phyloP scores from a whole-genome alignment of 2,329 filamentous ascomycete species.

The Nemania serpens region DNA sequence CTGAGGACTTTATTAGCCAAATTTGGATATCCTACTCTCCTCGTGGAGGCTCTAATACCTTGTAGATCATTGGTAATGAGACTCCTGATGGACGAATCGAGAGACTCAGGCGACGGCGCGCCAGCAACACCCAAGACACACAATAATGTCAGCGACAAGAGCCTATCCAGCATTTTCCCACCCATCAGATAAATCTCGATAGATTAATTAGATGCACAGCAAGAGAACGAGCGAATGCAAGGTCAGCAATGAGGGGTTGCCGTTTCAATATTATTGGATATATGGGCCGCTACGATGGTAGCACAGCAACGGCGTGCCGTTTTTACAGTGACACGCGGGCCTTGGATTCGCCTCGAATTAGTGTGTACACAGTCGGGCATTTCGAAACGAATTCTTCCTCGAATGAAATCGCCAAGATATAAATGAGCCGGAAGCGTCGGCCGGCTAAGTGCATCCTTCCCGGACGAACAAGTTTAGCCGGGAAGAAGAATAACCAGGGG shows the following conservation, averaged over 20 bases:
- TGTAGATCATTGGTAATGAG: conserved; percentile 49
- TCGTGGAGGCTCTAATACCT: conserved; percentile 34
- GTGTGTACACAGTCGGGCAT: not conserved
- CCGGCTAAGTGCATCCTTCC: too few relatives aligned
- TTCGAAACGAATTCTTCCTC: not conserved
- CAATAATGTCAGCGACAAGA: conserved; percentile 19
- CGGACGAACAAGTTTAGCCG: too few relatives aligned
- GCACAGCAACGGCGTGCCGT: too few relatives aligned
- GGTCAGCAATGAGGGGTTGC: not conserved
- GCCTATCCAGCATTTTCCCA: not conserved
- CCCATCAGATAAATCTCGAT: not conserved
- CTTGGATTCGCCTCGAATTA: too few relatives aligned
- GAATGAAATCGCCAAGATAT: not conserved
- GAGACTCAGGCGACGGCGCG: conserved; percentile 41
- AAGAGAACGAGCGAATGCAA: not conserved
- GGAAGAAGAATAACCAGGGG: too few relatives aligned
- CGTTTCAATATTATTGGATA: too few relatives aligned
- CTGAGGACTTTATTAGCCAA: conserved; percentile 32
- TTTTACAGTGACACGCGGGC: too few relatives aligned
- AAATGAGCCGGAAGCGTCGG: too few relatives aligned
- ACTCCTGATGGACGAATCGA: conserved; percentile 46
- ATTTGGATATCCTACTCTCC: not conserved
- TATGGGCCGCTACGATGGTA: too few relatives aligned
- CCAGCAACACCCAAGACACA: conserved; percentile 11
- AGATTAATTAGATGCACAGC: not conserved